phyloP scores from a whole-genome alignment of 495 filamentous ascomycete genomes.

The Penicillium goetzii region DNA sequence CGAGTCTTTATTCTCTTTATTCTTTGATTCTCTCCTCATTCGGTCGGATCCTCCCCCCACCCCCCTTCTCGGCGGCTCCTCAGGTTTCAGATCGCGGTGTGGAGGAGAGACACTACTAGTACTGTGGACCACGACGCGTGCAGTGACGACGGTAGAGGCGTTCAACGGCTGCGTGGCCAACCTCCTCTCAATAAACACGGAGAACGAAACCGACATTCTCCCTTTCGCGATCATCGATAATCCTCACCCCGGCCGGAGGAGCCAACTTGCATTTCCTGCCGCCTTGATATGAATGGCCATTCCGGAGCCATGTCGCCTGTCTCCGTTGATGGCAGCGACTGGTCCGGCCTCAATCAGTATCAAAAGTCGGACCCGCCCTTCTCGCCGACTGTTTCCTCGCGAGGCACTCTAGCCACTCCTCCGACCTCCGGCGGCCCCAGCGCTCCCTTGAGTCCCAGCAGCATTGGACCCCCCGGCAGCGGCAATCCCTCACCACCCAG shows the following conservation, averaged over 20 bases:
- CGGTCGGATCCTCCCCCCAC: constrained; percentile 13
- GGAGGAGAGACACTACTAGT: constrained; percentile 20
- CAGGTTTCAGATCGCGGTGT: constrained; percentile 23
- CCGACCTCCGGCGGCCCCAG: constrained; percentile 68
- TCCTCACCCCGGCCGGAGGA: constrained; percentile 10
- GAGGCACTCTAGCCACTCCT: constrained; percentile 69
- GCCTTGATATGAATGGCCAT: constrained; percentile 60
- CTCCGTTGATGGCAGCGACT: constrained; percentile 83
- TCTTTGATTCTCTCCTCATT: constrained; percentile 9
- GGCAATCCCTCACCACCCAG: constrained; percentile 82
- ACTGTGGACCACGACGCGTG: constrained; percentile 12
- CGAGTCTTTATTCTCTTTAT: constrained; percentile 7
- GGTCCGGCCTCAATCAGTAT: constrained; percentile 80
- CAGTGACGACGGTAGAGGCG: constrained; percentile 7
- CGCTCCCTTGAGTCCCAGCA: constrained; percentile 56
- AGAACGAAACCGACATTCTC: neutral
- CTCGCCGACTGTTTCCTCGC: constrained; percentile 56
- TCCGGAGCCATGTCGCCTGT: constrained; percentile 78
- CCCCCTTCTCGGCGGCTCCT: constrained; percentile 17
- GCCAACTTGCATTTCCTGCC: constrained; percentile 9
- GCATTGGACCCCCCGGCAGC: constrained; percentile 44
- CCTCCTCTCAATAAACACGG: neutral
- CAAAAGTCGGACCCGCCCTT: constrained; percentile 60
- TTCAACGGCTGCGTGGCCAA: neutral
- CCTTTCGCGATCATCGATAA: neutral